Conservation (phyloP, 225 moss, liverwort and hornwort species). For the Polytrichum formosum region DNA sequence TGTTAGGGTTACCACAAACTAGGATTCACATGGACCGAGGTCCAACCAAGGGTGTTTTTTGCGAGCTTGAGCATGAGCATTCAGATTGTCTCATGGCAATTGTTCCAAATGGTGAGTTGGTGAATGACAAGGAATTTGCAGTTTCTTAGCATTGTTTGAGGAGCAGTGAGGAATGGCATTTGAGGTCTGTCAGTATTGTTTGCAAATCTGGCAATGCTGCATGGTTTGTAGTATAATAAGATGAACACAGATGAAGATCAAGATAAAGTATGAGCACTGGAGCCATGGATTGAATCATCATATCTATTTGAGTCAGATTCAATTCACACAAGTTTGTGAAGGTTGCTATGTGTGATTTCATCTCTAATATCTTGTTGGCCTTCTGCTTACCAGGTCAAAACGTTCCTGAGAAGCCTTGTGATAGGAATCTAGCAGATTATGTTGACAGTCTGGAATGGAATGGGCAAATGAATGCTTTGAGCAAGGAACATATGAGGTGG, state of each 20-base stretch:
- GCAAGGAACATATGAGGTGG: constrained; percentile 80
- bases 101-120: constrained; percentile 55
- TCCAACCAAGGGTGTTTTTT: constrained; percentile 49
- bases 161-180: not conserved
- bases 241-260: no score
- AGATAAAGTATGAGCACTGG: no score
- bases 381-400: constrained; percentile 30
- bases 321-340: no score
- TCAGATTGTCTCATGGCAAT: constrained; percentile 68
- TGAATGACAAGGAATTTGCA: not conserved
- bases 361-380: constrained; percentile 1
- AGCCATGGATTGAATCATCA: no score
- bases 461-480: constrained; percentile 55
- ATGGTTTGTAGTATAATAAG: no score
- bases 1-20: constrained; percentile 57
- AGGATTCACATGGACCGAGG: constrained; percentile 24
- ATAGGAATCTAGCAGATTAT: constrained; percentile 20
- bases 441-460: constrained; percentile 44
- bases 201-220: no score
- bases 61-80: constrained; percentile 68
- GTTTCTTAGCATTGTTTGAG: not conserved
- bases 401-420: constrained; percentile 34
- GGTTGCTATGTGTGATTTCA: not conserved
- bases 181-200: constrained; percentile 1
- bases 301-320: no score